A percentile compares a stretch with the other conserved stretches of the same genome.
phyloP scores from a whole-genome alignment of 306 rosid genomes.

The apple (Malus domestica) region ASM211411v1 NC_041801.1:18700501-18701000 shows the following conservation, averaged over 20 bases:
- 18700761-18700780: no score
- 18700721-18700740: conserved; percentile 32
- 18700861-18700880: conserved; percentile 31
- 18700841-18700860: not conserved
- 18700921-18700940: conserved; percentile 39
- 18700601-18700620: not conserved
- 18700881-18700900: conserved; percentile 52
- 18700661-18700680: conserved; percentile 22
- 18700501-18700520: no score
- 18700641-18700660: conserved; percentile 31
- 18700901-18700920: conserved; percentile 47
- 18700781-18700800: no score
- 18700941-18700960: conserved; percentile 46
- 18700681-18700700: conserved; percentile 27
- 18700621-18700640: not conserved
- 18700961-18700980: conserved; percentile 59
- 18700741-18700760: conserved; percentile 24
- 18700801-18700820: no score
- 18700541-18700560: no score
- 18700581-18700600: no score
- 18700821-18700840: no score
- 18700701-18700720: conserved; percentile 34
- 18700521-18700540: no score
- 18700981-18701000: conserved; percentile 64
- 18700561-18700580: no score